Base-by-base conservation (phyloP, 2,329 filamentous ascomycete species). In the Cladosporium sp. region DNA sequence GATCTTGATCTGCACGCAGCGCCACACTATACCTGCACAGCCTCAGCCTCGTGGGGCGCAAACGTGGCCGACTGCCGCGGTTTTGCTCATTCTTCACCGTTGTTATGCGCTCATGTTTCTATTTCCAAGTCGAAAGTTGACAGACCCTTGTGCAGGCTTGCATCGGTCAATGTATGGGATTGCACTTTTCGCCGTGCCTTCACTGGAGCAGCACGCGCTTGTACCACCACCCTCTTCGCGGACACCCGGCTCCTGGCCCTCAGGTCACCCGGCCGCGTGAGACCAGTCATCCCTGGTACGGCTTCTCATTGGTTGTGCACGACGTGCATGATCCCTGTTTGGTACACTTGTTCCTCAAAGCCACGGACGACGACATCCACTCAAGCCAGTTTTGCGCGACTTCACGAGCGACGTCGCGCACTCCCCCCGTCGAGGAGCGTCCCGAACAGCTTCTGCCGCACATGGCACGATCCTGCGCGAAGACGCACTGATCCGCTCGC, bases 401-500 rank as follows among this genome's bases (percentile, higher is more conserved):
- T 58, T 58, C 65, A 65, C 65, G 58, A 65, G 37, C 16, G 10
- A 60, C 29, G 23, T n/a, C 52, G 52, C 28, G 66, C 60, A 62
- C 26, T 67, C 65, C 62, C 67, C 67, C 66, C 66, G 57, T 66
- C 68, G 61, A 61, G 62, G 62, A 57, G 53, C 58, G 64, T 65
- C 58, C 53, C 64, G 56, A 56, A 49, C 49, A 65, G 64, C 49
- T 44, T 55, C 40, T 57, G 56, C 53, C 53, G 46, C 57, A 62
- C 64, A 65, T 58, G 62, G 64, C 64, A 63, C 53, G 23, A 63
- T 63, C 60, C 60, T 63, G 26, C 60, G 7, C 60, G 60, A 63
- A 63, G 60, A 56, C 60, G 57, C 40, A 11, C 59, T 70, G 53
- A 40, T 62, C 64, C 64, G 61, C 50, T 62, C 50, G 66, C 68